Evolutionary conservation across 371 early-diverging fungal genomes (phyloP).

Genomic region (Apophysomyces trapeziformis): DNA sequence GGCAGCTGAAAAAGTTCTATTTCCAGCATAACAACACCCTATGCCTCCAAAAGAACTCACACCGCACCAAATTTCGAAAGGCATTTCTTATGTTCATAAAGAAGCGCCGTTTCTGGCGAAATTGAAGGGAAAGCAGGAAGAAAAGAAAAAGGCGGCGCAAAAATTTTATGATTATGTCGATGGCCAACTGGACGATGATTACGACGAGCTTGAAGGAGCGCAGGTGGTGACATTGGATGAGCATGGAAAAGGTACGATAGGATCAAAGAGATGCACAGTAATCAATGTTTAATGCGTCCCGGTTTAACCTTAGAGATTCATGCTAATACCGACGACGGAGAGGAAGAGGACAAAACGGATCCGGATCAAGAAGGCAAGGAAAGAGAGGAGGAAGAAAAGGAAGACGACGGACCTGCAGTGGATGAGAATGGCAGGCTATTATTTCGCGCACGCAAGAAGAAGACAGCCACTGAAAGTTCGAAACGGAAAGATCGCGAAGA

Average conservation of each 20-base stretch:
- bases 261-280: too few species aligned
- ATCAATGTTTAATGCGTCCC: not conserved
- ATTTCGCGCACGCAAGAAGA: slow-evolving; percentile 41
- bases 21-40: too few species aligned
- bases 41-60: slow-evolving; percentile 38
- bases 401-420: slow-evolving; percentile 33
- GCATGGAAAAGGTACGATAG: slow-evolving; percentile 45
- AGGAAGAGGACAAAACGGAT: slow-evolving; percentile 24
- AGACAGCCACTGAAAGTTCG: slow-evolving; percentile 10
- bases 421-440: slow-evolving; percentile 47
- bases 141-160: slow-evolving; percentile 22
- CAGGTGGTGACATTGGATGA: slow-evolving; percentile 50
- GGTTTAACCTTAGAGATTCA: slow-evolving; percentile 25
- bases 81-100: slow-evolving; percentile 51
- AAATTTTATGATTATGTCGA: slow-evolving; percentile 47
- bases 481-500: slow-evolving; percentile 30
- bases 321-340: slow-evolving; percentile 20
- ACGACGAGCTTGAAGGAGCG: slow-evolving; percentile 54
- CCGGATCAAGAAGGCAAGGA: slow-evolving; percentile 14
- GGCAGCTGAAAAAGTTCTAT: too few species aligned
- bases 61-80: slow-evolving; percentile 50
- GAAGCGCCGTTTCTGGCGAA: slow-evolving; percentile 50
- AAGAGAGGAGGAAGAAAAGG: slow-evolving; percentile 22
- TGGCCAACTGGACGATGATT: slow-evolving; percentile 53
- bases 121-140: slow-evolving; percentile 32